Percentiles rank a stretch among this genome's conserved stretches.
phyloP scores from a whole-genome alignment of 345 rosid species.

The Nephelium lappaceum region DNA sequence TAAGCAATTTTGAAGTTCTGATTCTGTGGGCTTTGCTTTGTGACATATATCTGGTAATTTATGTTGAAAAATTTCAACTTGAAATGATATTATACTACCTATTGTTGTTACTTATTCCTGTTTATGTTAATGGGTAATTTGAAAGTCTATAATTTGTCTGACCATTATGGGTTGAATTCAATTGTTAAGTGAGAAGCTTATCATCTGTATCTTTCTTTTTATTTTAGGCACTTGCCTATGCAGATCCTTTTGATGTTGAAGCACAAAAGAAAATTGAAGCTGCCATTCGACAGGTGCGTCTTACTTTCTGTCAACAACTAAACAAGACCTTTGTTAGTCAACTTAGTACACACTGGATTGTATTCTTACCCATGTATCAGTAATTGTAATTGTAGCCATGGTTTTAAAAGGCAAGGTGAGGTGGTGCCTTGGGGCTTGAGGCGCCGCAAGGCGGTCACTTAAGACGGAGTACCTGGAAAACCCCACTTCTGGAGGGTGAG shows the following conservation, averaged over 20 bases:
- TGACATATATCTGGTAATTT: neutral
- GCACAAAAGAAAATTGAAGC: constrained; percentile 98
- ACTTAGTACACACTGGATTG: neutral
- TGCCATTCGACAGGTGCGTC: constrained; percentile 86
- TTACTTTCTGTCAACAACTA: constrained; percentile 8
- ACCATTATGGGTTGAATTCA: neutral
- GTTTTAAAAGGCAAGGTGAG: no score
- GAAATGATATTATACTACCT: neutral
- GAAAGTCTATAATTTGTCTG: neutral
- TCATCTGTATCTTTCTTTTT: constrained; percentile 11
- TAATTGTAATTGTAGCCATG: constrained; percentile 2
- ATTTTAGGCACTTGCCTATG: constrained; percentile 77
- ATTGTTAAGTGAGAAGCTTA: constrained; percentile 4
- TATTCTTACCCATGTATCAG: neutral
- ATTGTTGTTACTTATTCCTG: constrained; percentile 4
- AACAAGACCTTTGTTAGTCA: neutral
- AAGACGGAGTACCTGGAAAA: no score
- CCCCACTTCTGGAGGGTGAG: no score
- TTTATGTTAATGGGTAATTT: constrained; percentile 7
- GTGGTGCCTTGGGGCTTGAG: no score
- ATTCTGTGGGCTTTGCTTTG: neutral
- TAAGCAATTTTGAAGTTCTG: constrained; percentile 6
- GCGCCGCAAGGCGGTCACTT: no score
- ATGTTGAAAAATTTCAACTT: neutral
- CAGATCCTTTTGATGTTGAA: constrained; percentile 98